Conservation (phyloP, 352 stramenopile species). For the Blastocystis sp. region DNA sequence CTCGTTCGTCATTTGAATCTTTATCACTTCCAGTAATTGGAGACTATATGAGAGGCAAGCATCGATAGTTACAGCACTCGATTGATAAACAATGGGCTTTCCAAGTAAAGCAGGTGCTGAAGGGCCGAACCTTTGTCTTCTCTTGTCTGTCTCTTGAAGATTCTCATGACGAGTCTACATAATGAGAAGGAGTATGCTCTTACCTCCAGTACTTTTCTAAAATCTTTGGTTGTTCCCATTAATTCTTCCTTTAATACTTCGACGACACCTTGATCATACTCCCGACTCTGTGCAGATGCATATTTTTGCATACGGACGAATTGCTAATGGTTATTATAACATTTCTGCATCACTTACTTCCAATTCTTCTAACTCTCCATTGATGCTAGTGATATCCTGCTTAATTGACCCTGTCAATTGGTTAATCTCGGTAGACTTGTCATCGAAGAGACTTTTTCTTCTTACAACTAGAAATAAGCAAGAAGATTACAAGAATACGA, state of each 20-base stretch:
- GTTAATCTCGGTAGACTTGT: constrained; percentile 57
- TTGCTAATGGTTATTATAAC: background rate
- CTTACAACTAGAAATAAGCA: constrained; percentile 53
- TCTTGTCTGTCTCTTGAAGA: constrained; percentile 51
- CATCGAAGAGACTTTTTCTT: constrained; percentile 61
- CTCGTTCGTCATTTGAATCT: background rate
- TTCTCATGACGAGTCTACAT: constrained; percentile 33
- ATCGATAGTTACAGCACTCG: background rate
- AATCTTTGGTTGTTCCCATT: constrained; percentile 64
- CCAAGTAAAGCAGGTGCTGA: background rate
- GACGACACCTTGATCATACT: constrained; percentile 58
- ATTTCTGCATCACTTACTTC: background rate
- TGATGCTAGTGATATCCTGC: constrained; percentile 55
- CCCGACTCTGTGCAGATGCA: constrained; percentile 32
- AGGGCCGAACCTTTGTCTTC: background rate
- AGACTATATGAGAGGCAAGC: background rate
- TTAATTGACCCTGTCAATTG: constrained; percentile 47
- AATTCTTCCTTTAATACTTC: constrained; percentile 63
- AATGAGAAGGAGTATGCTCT: background rate
- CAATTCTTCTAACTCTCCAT: constrained; percentile 51
- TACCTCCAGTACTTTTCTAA: constrained; percentile 48
- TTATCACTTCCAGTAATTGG: background rate
- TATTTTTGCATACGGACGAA: constrained; percentile 43
- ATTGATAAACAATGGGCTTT: constrained; percentile 61
- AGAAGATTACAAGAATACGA: background rate